These are phyloP conservation scores for Tylopilus sp. DNA, from an alignment of 768 basidiomycete species.

Conservation along the genomic window DNA sequence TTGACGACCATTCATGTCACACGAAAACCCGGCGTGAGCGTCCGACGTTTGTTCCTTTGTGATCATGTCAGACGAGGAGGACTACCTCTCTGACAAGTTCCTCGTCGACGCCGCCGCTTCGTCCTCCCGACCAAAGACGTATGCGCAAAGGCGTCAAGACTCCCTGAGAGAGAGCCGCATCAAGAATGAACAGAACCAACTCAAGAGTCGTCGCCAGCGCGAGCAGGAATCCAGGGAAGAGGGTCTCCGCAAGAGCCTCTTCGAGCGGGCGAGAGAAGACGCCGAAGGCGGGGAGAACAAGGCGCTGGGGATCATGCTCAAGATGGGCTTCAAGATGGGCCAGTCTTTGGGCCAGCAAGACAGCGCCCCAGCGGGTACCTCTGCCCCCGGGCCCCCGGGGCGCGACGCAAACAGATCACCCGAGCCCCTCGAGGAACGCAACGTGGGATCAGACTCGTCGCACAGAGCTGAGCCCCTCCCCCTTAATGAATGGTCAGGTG, in stretches of 20 bases:
- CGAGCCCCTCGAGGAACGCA: slow-evolving; percentile 1
- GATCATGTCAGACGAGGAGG: slow-evolving; percentile 70
- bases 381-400: slow-evolving; percentile 2
- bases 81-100: slow-evolving; percentile 90
- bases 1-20: slow-evolving; percentile 26
- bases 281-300: slow-evolving; percentile 54
- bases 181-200: slow-evolving; percentile 66
- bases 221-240: slow-evolving; percentile 76
- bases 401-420: slow-evolving; percentile 1
- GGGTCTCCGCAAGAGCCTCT: slow-evolving; percentile 75
- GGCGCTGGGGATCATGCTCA: slow-evolving; percentile 87
- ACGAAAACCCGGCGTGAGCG: neutral
- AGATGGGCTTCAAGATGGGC: slow-evolving; percentile 90
- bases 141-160: slow-evolving; percentile 67
- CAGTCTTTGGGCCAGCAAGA: slow-evolving; percentile 60
- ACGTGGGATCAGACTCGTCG: slow-evolving; percentile 8
- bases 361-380: neutral
- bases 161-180: slow-evolving; percentile 51
- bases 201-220: slow-evolving; percentile 58
- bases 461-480: slow-evolving; percentile 70
- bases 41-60: slow-evolving; percentile 20
- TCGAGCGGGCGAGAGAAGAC: slow-evolving; percentile 70
- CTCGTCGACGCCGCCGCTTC: slow-evolving; percentile 41
- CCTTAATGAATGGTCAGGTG: slow-evolving; percentile 80
- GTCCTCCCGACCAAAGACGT: slow-evolving; percentile 52